Percentiles rank a stretch among this genome's conserved stretches.
phyloP scores from a whole-genome alignment of 805 yeast genomes.

The Cyberlindnera mississippiensis region DNA sequence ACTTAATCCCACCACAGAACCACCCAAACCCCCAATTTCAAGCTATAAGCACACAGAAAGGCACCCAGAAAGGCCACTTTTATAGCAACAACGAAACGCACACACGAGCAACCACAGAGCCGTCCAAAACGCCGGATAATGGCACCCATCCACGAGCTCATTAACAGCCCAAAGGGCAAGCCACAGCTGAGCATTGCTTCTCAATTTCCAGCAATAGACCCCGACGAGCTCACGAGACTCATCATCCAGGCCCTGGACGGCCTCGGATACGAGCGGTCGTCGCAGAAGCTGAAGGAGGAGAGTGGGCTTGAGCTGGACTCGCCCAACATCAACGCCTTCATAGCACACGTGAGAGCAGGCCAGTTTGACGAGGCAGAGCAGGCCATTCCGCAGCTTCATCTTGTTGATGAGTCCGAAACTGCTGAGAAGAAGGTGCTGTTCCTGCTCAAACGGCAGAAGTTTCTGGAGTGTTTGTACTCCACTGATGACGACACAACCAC shows the following conservation, averaged over 20 bases:
- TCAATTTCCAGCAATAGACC: conserved; percentile 24
- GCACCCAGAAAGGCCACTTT: not conserved
- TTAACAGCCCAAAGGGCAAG: conserved; percentile 6
- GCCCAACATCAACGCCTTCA: conserved; percentile 37
- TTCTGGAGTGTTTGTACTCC: conserved; percentile 37
- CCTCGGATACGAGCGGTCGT: conserved; percentile 41
- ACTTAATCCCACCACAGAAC: not conserved
- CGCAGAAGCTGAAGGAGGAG: conserved; percentile 38
- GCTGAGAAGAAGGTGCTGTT: conserved; percentile 25
- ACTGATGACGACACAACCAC: conserved; percentile 29
- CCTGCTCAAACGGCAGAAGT: conserved; percentile 37
- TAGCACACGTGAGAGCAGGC: conserved; percentile 37
- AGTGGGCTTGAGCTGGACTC: conserved; percentile 40
- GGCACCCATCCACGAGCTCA: conserved; percentile 20
- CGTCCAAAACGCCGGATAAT: conserved; percentile 1
- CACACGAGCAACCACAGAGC: not conserved
- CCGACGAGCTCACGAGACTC: conserved; percentile 41
- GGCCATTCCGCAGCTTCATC: conserved; percentile 24
- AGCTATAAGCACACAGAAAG: not conserved
- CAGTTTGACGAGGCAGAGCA: conserved; percentile 37
- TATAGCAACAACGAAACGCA: not conserved
- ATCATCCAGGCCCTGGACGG: conserved; percentile 48
- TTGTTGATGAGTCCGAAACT: conserved; percentile 16
- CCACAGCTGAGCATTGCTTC: not conserved
- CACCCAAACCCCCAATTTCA: not conserved